Conservation (phyloP, 148 eudicot species). For the Nyssa sinensis region DNA sequence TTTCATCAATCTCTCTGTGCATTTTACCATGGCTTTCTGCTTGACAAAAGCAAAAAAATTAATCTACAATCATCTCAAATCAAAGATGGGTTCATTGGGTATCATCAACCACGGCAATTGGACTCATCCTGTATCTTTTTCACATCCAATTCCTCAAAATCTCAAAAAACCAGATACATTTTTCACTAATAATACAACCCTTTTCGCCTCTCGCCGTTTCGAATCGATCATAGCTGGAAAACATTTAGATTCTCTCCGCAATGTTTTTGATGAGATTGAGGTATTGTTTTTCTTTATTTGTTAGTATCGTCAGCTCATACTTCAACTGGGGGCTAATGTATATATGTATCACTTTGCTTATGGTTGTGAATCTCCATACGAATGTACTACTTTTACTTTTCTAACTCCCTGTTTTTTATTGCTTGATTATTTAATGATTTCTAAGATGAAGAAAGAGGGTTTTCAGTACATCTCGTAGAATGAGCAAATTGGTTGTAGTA, state of each 20-base stretch:
- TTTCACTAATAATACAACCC: constrained; percentile 18
- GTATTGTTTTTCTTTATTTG: neutral
- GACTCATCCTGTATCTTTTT: too few relatives aligned
- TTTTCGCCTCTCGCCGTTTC: constrained; percentile 33
- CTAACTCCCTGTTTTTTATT: too few relatives aligned
- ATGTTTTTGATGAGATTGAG: constrained; percentile 28
- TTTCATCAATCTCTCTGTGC: too few relatives aligned
- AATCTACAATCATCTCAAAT: constrained; percentile 23
- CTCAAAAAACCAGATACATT: constrained; percentile 18
- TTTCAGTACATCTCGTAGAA: too few relatives aligned
- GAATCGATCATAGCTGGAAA: constrained; percentile 38
- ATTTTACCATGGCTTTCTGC: constrained; percentile 13
- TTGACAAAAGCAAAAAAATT: constrained; percentile 35
- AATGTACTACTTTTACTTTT: neutral
- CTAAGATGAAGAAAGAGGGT: too few relatives aligned
- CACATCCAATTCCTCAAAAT: too few relatives aligned
- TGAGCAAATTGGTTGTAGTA: too few relatives aligned
- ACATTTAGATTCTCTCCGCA: constrained; percentile 16
- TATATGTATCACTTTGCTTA: too few relatives aligned
- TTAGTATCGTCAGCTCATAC: too few relatives aligned
- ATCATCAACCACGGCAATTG: constrained; percentile 3
- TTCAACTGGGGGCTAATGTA: too few relatives aligned
- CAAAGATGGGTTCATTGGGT: constrained; percentile 29
- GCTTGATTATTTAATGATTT: too few relatives aligned
- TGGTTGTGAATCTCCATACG: neutral